Conservation (phyloP, 2,329 filamentous ascomycete genomes). For the Fusarium haematococcum region DNA sequence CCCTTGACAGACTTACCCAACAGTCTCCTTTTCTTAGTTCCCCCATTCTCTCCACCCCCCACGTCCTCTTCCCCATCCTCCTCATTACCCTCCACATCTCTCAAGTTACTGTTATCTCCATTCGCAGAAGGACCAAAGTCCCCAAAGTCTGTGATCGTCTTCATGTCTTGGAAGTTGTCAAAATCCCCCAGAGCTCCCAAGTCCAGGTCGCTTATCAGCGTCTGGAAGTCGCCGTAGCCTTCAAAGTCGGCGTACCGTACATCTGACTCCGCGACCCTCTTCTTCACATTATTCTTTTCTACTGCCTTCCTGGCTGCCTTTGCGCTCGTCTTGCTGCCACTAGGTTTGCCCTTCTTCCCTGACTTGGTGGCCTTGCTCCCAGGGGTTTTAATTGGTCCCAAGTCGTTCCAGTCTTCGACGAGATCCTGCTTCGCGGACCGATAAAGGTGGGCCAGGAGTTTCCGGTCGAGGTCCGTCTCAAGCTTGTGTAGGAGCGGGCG, state of each 20-base stretch:
- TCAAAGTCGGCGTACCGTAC: not conserved
- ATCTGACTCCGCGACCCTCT: not conserved
- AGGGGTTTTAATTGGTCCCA: not conserved
- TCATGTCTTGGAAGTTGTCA: not conserved
- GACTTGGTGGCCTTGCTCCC: not conserved
- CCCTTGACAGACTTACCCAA: not conserved
- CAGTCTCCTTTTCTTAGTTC: not conserved
- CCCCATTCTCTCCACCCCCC: not conserved
- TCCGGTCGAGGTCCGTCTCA: not conserved
- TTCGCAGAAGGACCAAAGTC: not conserved
- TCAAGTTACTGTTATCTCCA: not conserved
- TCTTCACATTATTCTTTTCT: not conserved
- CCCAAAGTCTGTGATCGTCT: not conserved
- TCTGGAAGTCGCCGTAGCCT: not conserved
- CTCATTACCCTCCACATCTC: not conserved
- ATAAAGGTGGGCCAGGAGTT: not conserved
- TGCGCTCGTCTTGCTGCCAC: not conserved
- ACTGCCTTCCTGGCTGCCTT: not conserved
- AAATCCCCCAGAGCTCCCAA: not conserved
- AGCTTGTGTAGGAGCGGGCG: not conserved
- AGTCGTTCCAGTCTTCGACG: not conserved
- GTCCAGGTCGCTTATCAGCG: not conserved
- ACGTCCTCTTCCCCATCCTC: not conserved
- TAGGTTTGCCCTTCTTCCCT: not conserved
- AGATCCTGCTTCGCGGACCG: not conserved